Conservation (phyloP, 1,284 basidiomycete species). For the Phylloporus gajari region DNA sequence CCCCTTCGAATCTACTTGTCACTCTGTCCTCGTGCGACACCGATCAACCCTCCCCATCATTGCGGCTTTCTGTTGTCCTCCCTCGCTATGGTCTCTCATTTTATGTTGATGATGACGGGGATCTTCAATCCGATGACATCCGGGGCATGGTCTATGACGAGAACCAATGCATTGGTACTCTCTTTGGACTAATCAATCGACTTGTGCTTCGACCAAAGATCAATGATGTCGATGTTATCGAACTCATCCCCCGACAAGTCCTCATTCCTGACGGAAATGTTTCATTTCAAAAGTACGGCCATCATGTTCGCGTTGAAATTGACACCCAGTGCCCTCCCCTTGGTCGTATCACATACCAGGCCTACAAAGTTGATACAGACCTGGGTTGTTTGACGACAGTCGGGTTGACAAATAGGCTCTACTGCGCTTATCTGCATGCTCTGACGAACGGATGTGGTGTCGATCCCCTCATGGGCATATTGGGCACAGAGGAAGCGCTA, state of each 20-base stretch:
- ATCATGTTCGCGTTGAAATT: conserved; percentile 43
- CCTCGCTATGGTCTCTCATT: conserved; percentile 53
- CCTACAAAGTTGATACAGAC: conserved; percentile 52
- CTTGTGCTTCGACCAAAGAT: conserved; percentile 50
- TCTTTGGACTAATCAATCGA: conserved; percentile 47
- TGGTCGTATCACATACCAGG: conserved; percentile 39
- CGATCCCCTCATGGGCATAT: conserved; percentile 57
- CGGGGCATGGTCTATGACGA: conserved; percentile 35
- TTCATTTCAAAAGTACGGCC: conserved; percentile 28
- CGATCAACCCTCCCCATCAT: conserved; percentile 15
- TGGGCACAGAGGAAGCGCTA: conserved; percentile 59
- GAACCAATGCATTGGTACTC: conserved; percentile 35
- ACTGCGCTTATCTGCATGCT: conserved; percentile 57
- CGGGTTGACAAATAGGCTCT: conserved; percentile 50
- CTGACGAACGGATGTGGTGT: conserved; percentile 52
- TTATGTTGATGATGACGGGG: conserved; percentile 34
- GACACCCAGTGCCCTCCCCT: conserved; percentile 8
- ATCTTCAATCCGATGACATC: conserved; percentile 42
- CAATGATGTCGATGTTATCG: not conserved
- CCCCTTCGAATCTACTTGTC: conserved; percentile 22
- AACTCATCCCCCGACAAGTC: conserved; percentile 39
- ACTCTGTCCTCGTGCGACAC: conserved; percentile 10
- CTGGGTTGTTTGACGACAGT: conserved; percentile 51
- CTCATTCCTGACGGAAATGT: conserved; percentile 54
- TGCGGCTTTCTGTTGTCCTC: conserved; percentile 48